phyloP scores from a whole-genome alignment of 164 flowering plant species.

The Malania oleifera region DNA sequence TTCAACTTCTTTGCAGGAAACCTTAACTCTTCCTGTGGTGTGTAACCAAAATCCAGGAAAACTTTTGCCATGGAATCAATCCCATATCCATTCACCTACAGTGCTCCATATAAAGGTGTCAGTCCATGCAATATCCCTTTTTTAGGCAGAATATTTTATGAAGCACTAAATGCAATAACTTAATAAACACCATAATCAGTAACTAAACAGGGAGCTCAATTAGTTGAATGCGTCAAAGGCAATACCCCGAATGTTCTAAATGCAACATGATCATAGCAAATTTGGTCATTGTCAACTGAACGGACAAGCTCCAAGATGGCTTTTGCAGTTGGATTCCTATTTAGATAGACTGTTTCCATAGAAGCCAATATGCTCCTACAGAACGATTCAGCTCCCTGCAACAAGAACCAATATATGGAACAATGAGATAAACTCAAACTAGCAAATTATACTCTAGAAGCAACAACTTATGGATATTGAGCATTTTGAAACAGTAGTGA shows the following conservation, averaged over 20 bases:
- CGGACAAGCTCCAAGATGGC: constrained; percentile 71
- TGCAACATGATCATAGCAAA: constrained; percentile 88
- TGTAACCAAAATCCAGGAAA: constrained; percentile 80
- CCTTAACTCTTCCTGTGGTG: constrained; percentile 54
- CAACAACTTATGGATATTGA: no score
- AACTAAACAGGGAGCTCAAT: neutral
- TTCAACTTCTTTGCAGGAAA: constrained; percentile 89
- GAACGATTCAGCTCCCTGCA: constrained; percentile 71
- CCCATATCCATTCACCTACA: constrained; percentile 79
- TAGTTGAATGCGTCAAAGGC: neutral
- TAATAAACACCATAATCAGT: neutral
- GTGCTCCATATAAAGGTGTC: neutral
- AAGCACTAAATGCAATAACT: neutral
- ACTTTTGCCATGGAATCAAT: constrained; percentile 76
- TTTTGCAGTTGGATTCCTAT: constrained; percentile 81
- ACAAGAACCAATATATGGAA: neutral
- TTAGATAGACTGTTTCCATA: constrained; percentile 76
- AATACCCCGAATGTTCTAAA: constrained; percentile 87
- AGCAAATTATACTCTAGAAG: neutral
- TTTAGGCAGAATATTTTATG: neutral
- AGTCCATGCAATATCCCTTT: no score
- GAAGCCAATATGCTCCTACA: constrained; percentile 55
- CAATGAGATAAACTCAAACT: neutral
- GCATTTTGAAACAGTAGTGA: neutral
- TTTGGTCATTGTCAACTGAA: constrained; percentile 40